These are phyloP conservation scores for Euptelea pleiosperma DNA, from an alignment of 164 flowering plant species.

Conservation along the genomic window DNA sequence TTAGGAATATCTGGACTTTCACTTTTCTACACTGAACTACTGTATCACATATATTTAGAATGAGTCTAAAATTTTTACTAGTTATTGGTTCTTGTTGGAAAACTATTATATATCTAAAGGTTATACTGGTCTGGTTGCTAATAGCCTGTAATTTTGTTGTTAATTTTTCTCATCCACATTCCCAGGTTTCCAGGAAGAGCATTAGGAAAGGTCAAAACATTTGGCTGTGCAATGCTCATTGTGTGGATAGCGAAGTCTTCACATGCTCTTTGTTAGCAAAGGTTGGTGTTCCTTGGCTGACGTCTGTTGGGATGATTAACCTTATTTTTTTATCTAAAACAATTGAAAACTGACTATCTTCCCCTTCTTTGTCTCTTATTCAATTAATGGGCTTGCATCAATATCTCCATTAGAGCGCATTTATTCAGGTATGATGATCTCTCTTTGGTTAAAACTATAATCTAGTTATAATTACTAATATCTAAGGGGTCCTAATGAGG, in stretches of 20 bases:
- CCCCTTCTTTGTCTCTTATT: slow-evolving; percentile 5
- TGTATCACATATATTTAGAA: too few relatives aligned
- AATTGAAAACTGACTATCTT: slow-evolving; percentile 5
- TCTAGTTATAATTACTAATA: neutral
- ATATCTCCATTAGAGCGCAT: slow-evolving; percentile 63
- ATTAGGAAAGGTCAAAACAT: slow-evolving; percentile 46
- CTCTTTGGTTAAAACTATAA: neutral
- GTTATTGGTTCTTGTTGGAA: too few relatives aligned
- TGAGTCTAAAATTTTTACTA: too few relatives aligned
- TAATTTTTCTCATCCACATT: neutral
- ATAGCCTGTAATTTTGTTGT: neutral
- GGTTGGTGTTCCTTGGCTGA: slow-evolving; percentile 34
- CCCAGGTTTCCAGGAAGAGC: slow-evolving; percentile 81
- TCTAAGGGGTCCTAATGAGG: neutral
- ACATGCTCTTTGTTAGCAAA: slow-evolving; percentile 83
- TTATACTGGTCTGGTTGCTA: too few relatives aligned
- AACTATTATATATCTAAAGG: too few relatives aligned
- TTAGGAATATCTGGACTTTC: neutral
- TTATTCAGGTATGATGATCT: slow-evolving; percentile 59
- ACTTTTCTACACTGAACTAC: neutral
- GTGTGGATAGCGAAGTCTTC: slow-evolving; percentile 75
- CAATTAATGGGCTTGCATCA: slow-evolving; percentile 8
- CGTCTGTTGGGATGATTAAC: too few relatives aligned
- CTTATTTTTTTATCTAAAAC: too few relatives aligned
- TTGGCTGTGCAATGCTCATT: slow-evolving; percentile 75